Percentiles rank a stretch among this genome's conserved stretches.
Evolutionary conservation across 257 asterid genomes (phyloP).

Genomic region (Solanum rostratum): DNA sequence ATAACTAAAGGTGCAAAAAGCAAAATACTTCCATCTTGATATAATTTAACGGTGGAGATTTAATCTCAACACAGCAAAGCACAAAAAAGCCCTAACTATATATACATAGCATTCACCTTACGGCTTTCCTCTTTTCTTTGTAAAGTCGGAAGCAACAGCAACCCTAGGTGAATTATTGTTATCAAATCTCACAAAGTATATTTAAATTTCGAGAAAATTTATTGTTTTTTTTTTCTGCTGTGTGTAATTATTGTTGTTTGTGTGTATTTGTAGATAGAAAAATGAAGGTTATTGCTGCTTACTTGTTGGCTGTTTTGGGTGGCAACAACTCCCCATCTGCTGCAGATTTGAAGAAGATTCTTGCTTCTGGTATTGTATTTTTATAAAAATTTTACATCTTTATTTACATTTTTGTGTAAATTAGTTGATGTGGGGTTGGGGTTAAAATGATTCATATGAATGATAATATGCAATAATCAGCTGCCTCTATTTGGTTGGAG

Average conservation of each 20-base stretch:
- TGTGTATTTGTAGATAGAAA: neutral
- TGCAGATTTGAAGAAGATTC: slow-evolving; percentile 8
- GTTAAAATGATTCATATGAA: neutral
- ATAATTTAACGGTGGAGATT: neutral
- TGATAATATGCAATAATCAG: neutral
- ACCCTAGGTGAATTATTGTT: neutral
- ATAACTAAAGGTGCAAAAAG: neutral
- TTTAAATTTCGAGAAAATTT: too few species aligned
- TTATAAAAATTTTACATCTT: too few species aligned
- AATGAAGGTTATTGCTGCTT: slow-evolving; percentile 8
- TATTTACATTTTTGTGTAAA: neutral
- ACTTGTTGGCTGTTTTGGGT: slow-evolving; percentile 6
- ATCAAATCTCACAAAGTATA: too few species aligned
- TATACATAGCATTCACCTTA: neutral
- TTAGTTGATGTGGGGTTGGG: neutral
- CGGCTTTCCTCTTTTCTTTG: neutral
- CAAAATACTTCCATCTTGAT: neutral
- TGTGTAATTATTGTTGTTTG: neutral
- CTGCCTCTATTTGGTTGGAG: too few species aligned
- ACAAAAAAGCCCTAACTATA: neutral
- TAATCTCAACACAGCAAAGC: neutral
- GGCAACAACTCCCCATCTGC: neutral
- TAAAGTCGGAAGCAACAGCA: neutral
- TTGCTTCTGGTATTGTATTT: neutral
- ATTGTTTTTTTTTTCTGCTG: neutral